Evolutionary conservation across 2,329 filamentous ascomycete species (phyloP).

Genomic region (Cladosporium sp.): DNA sequence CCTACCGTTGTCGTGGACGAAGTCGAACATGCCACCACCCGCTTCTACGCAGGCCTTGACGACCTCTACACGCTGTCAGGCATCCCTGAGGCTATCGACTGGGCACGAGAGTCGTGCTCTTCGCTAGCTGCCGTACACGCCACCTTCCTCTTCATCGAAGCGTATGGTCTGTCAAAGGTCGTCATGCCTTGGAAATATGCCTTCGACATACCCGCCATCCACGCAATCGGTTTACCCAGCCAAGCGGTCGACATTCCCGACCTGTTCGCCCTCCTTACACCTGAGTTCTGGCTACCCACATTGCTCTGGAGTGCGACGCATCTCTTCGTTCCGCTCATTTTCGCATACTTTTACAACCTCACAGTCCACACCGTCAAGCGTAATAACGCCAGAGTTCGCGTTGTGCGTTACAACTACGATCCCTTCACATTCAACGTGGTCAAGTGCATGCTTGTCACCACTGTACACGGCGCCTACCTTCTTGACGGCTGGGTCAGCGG

Average conservation of each 20-base stretch:
- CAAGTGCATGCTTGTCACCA: constrained; percentile 76
- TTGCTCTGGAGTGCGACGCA: constrained; percentile 73
- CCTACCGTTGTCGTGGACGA: constrained; percentile 72
- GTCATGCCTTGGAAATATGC: constrained; percentile 68
- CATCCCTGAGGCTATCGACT: constrained; percentile 61
- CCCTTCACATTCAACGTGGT: constrained; percentile 85
- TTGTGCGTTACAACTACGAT: constrained; percentile 63
- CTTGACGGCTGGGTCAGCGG: constrained; percentile 60
- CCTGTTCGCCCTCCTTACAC: constrained; percentile 70
- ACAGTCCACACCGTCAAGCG: constrained; percentile 54
- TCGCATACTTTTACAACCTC: constrained; percentile 89
- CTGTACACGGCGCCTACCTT: constrained; percentile 69
- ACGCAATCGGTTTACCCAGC: constrained; percentile 46
- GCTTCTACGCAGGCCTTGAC: constrained; percentile 62
- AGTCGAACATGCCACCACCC: constrained; percentile 67
- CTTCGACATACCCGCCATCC: constrained; percentile 65
- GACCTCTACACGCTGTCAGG: constrained; percentile 62
- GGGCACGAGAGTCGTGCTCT: constrained; percentile 65
- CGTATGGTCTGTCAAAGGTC: constrained; percentile 63
- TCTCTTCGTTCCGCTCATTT: constrained; percentile 62
- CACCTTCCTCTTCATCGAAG: constrained; percentile 65
- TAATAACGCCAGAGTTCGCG: constrained; percentile 32
- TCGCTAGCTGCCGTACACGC: constrained; percentile 69
- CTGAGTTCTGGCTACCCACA: constrained; percentile 68
- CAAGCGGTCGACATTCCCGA: constrained; percentile 67